phyloP scores from a whole-genome alignment of 2,329 filamentous ascomycete genomes.

The Venturia oleaginea region DNA sequence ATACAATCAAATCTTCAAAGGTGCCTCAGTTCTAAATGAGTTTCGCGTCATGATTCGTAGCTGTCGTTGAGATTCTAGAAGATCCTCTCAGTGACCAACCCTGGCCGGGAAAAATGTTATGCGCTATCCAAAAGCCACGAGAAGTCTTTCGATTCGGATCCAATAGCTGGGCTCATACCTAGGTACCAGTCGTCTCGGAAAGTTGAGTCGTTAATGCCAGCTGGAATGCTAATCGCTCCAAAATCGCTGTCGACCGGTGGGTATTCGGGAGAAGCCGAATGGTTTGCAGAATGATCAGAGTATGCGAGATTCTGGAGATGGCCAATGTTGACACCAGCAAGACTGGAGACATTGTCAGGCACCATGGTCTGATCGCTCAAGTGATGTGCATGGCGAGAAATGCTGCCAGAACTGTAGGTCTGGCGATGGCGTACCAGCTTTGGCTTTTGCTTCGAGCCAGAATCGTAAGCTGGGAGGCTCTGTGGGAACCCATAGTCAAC shows the following conservation, averaged over 20 bases:
- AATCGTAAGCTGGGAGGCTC: conserved; percentile 17
- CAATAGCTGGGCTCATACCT: background rate
- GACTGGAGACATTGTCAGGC: background rate
- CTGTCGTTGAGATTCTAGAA: background rate
- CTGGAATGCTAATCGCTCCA: conserved; percentile 9
- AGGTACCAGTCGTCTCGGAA: conserved; percentile 6
- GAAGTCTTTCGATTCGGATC: conserved; percentile 7
- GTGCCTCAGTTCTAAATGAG: background rate
- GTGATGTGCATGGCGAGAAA: background rate
- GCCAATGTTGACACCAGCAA: conserved; percentile 10
- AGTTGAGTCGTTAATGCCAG: background rate
- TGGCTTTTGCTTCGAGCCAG: conserved; percentile 5
- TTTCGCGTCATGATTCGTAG: conserved; percentile 2
- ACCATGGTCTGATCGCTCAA: conserved; percentile 4
- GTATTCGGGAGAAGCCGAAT: conserved; percentile 3
- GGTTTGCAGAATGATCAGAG: conserved; percentile 2
- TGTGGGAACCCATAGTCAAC: conserved; percentile 22
- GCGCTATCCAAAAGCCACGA: conserved; percentile 9
- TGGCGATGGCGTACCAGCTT: conserved; percentile 7
- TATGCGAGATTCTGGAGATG: conserved; percentile 12
- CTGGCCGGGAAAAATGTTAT: conserved; percentile 3
- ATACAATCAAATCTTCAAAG: background rate
- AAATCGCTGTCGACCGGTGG: conserved; percentile 1
- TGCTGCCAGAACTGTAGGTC: conserved; percentile 10
- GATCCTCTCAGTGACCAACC: background rate